Evolutionary conservation across 1,139 yeast species (phyloP), one percentile per base, ranked within the genome.

Genomic region (Scheffersomyces segobiensis): DNA sequence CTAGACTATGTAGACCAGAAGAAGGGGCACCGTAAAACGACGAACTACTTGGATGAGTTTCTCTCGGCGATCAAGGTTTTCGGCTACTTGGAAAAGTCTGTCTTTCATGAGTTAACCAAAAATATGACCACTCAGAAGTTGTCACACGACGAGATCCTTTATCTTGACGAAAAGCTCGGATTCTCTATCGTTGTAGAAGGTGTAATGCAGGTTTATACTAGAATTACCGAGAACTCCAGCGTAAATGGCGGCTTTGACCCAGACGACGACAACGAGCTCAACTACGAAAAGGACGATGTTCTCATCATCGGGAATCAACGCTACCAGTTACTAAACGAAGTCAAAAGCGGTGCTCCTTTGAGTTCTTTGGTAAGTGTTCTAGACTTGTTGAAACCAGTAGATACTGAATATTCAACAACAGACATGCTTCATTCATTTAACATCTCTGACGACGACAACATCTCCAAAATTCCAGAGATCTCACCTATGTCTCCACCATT

Each of bases 111-210:
- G 67, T 80, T 95, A 64, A 93, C 98, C 5, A 89, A 91, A 67
- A 91, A 90, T 60, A 91, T 95, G 93, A 90, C 91, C 55, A 95
- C 98, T 1, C 93, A 92, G 68, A 89, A 91, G 63, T 72, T 95
- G 52, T 87, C 87, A 46, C 82, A 85, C 8, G 96, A 93, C 52
- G 98, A 95, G 70, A 81, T 89, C 4, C 74, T 95, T 50, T 82
- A 86, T 55, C 74, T 93, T 53, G 90, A 89, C 63, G 95, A 90
- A 58, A 60, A 66, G 2, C 77, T 89, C 24, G 98, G 98, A 0
- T 93, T 95, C 68, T 87, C 95, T 51, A 89, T 95, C 54, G 97
- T 95, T n/a, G 97, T 93, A 0, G 98, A 93, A 65, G 99, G 99
- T 0, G 83, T 87, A 12, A 85, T 93, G 52, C 93, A 91, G 65